phyloP scores from a whole-genome alignment of 2,329 filamentous ascomycete species.

The Stagonosporopsis rhizophila region DNA sequence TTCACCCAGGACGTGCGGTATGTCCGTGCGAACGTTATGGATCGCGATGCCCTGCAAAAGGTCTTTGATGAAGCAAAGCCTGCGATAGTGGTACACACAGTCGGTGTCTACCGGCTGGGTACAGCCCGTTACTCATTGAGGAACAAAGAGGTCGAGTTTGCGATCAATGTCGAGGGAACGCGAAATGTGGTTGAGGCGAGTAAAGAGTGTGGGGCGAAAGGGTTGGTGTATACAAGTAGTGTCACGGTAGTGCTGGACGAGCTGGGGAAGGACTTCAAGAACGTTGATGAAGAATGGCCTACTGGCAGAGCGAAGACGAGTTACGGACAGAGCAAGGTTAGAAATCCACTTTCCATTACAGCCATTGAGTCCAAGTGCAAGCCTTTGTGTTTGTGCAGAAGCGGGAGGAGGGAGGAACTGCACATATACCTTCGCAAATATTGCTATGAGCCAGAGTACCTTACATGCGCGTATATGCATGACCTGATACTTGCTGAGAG shows the following conservation, averaged over 20 bases:
- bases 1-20: conserved; percentile 42
- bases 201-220: conserved; percentile 72
- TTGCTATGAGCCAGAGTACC: not conserved
- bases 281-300: conserved; percentile 85
- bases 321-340: conserved; percentile 81
- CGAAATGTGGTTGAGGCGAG: conserved; percentile 77
- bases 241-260: conserved; percentile 89
- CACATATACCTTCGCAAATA: not conserved
- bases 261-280: conserved; percentile 72
- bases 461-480: too few species aligned
- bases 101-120: conserved; percentile 58
- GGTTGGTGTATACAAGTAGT: conserved; percentile 89
- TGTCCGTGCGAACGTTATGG: conserved; percentile 51
- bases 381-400: too few species aligned
- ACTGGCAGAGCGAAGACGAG: conserved; percentile 74
- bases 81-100: conserved; percentile 89
- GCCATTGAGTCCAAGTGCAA: too few species aligned
- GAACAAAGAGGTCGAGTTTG: conserved; percentile 65
- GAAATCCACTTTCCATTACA: not conserved
- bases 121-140: conserved; percentile 50
- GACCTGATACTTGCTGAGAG: too few species aligned
- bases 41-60: conserved; percentile 40
- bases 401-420: not conserved
- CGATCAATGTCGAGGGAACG: conserved; percentile 90
- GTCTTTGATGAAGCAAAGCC: conserved; percentile 71